Evolutionary conservation across 208 protist species (phyloP).

Genomic region (Crithidia thermophila): DNA sequence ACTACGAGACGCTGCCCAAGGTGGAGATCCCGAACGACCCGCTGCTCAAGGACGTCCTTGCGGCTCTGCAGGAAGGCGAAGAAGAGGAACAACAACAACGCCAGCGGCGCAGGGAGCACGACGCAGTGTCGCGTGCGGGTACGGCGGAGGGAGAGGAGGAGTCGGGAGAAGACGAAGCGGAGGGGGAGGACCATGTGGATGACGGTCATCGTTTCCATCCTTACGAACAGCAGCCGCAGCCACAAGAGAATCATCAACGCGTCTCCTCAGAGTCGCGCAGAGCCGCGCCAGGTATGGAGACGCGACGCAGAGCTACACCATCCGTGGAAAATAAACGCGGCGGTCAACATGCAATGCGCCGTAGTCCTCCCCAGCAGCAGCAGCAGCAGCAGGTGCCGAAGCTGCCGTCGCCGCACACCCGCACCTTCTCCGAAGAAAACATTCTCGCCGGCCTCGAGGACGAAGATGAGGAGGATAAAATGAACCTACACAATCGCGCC

Average conservation of each 20-base stretch:
- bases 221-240: no score
- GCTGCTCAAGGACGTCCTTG: slow-evolving; percentile 27
- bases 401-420: slow-evolving; percentile 7
- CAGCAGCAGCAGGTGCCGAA: no score
- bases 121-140: not conserved
- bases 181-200: no score
- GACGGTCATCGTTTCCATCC: no score
- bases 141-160: no score
- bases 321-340: no score
- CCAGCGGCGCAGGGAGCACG: not conserved
- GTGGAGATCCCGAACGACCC: slow-evolving; percentile 15
- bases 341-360: not conserved
- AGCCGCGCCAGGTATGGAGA: no score
- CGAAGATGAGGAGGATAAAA: slow-evolving; percentile 56
- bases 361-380: not conserved
- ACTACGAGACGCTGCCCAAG: slow-evolving; percentile 26
- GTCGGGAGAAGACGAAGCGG: no score
- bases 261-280: no score
- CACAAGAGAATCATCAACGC: no score
- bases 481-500: slow-evolving; percentile 72
- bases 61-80: slow-evolving; percentile 10
- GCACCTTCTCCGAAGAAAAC: slow-evolving; percentile 15
- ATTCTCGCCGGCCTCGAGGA: slow-evolving; percentile 16
- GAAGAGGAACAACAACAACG: not conserved
- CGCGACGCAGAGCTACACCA: no score